Evolutionary conservation across 2,329 filamentous ascomycete species (phyloP), one percentile per base, ranked within the genome.

Genomic region (Aspergillus sp.): DNA sequence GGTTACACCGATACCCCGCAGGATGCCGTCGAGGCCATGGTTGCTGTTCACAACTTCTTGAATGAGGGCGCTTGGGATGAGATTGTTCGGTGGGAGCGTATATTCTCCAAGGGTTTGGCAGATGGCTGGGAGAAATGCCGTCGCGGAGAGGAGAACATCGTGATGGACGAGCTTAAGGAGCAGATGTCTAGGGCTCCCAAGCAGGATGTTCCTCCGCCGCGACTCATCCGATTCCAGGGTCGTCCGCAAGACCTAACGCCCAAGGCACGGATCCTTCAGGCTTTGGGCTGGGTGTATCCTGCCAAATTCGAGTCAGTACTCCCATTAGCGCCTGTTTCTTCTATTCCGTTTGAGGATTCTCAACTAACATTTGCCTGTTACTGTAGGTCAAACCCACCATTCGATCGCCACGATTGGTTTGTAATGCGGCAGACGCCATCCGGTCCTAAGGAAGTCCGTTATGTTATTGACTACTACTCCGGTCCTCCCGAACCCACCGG

Each of bases 31-130:
- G 93, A 97, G 78, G 88, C 89, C 71, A 99, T 99, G 95, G 95
- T 99, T 5, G 90, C 92, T 0, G 92, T 98, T 10, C 95, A 99
- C 82, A 99, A 99, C 78, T 98, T 97, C 71, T 78, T 99, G 61
- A 99, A 99, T 75, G 95, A 99, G 76, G 95, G 95, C 65, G 95
- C 95, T 7, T 99, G 95, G 95, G 85, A 86, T 17, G 95, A 99
- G 82, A 96, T 99, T 71, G 84, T 95, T 66, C 90, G 90, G 44
- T 98, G 94, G 94, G 95, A 99, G 81, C 84, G 88, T 58, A 86
- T 93, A 56, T 99, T 98, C 73, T 83, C 85, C 19, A 83, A 84
- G 36, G 95, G 95, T 0, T 76, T 97, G 23, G 80, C 77, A 61
- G 82, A 85, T 50, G 92, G 90, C 42, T 94, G 89, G 87, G 82